These are phyloP conservation scores for Pichia sp. DNA, from an alignment of 1,139 yeast genomes.

Conservation along the genomic window DNA sequence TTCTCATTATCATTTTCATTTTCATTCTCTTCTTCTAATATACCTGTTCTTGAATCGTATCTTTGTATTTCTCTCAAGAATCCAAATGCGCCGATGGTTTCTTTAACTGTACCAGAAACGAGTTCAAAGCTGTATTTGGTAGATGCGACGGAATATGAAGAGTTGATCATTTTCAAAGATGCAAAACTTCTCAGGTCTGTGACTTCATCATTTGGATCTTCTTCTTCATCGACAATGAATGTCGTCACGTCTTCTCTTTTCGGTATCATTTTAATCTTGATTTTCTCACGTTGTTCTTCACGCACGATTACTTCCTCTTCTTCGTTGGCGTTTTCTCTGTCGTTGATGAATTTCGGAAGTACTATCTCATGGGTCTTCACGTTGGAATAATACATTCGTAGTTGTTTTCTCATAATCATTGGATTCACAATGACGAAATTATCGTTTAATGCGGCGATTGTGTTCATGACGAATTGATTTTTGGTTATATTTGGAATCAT, in stretches of 20 bases:
- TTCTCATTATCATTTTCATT: background rate
- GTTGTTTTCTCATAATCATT: conserved; percentile 5
- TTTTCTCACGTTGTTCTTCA: too few relatives aligned
- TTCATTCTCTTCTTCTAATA: background rate
- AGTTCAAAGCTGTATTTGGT: conserved; percentile 5
- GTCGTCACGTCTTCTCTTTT: too few relatives aligned
- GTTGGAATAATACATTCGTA: conserved; percentile 4
- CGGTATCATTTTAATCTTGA: background rate
- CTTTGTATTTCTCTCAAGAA: conserved; percentile 6
- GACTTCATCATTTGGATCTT: conserved; percentile 5
- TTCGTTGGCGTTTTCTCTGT: background rate
- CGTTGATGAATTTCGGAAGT: background rate
- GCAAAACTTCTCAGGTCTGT: background rate
- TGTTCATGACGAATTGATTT: conserved; percentile 54
- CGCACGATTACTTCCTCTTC: background rate
- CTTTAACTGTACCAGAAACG: conserved; percentile 5
- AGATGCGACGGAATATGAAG: conserved; percentile 3
- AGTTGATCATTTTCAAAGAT: background rate
- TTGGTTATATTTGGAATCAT: conserved; percentile 26
- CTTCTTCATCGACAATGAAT: background rate
- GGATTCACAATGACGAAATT: conserved; percentile 25
- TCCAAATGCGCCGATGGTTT: conserved; percentile 4
- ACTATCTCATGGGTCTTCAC: conserved; percentile 3
- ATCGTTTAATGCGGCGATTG: conserved; percentile 43
- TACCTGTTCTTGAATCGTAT: background rate